Conservation (phyloP, 1,284 basidiomycete species). For the Inonotus hispidus region DNA sequence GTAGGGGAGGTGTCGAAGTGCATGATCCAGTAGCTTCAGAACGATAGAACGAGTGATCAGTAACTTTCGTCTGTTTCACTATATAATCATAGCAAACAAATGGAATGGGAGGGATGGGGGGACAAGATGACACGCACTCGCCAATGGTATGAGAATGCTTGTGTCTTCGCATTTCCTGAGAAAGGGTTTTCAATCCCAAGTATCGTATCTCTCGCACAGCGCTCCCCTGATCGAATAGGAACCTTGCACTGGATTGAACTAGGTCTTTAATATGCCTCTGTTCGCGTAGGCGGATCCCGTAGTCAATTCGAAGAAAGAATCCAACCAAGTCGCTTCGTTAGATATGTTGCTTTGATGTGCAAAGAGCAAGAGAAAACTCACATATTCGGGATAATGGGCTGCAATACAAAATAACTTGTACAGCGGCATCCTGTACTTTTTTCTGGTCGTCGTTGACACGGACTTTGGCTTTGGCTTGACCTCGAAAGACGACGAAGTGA, state of each 20-base stretch:
- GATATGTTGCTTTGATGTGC: not conserved
- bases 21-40: slow-evolving; percentile 78
- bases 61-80: not conserved
- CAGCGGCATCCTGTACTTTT: slow-evolving; percentile 55
- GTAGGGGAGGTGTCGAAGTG: slow-evolving; percentile 82
- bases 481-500: not conserved
- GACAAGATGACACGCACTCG: slow-evolving; percentile 63
- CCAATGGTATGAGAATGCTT: slow-evolving; percentile 58
- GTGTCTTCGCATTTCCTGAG: slow-evolving; percentile 73
- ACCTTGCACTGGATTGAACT: slow-evolving; percentile 66
- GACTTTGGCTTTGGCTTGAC: not conserved
- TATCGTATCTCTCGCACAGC: slow-evolving; percentile 76
- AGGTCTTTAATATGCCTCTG: slow-evolving; percentile 76
- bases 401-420: slow-evolving; percentile 79
- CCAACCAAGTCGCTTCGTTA: not conserved
- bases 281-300: not conserved
- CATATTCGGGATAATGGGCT: slow-evolving; percentile 68
- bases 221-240: slow-evolving; percentile 74
- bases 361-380: slow-evolving; percentile 31
- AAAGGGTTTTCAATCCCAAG: slow-evolving; percentile 69
- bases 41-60: not conserved
- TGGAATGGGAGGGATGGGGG: not conserved
- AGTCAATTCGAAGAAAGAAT: not conserved
- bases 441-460: not conserved
- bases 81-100: slow-evolving; percentile 5